A percentile compares a stretch with the other conserved stretches of the same genome.
These are phyloP conservation scores for Alternaria sp. DNA, from an alignment of 2,329 filamentous ascomycete species.

Conservation along the genomic window DNA sequence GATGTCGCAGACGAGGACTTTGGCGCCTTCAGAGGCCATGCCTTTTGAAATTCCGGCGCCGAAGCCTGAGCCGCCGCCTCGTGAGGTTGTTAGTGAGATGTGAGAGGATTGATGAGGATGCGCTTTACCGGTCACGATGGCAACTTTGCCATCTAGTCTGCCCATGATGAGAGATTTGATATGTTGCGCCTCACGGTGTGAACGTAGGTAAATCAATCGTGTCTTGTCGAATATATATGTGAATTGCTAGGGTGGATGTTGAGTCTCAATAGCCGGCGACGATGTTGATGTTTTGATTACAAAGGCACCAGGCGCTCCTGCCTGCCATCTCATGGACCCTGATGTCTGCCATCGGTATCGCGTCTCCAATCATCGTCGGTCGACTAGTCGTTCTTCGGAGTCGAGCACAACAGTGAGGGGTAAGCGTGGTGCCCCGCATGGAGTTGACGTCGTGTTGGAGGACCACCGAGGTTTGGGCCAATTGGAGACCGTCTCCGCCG, in stretches of 20 bases:
- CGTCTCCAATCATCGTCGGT: constrained; percentile 11
- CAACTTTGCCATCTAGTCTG: constrained; percentile 60
- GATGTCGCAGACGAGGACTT: constrained; percentile 68
- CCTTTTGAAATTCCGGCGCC: constrained; percentile 66
- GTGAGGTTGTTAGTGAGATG: constrained; percentile 2
- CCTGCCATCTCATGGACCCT: neutral
- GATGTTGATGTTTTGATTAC: constrained; percentile 6
- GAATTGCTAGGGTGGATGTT: neutral
- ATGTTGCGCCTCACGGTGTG: neutral
- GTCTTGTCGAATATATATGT: neutral
- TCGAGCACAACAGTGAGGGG: constrained; percentile 20
- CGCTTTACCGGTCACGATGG: constrained; percentile 60
- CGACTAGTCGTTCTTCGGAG: constrained; percentile 4
- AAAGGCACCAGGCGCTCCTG: neutral
- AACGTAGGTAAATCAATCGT: too few relatives aligned
- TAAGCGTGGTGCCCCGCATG: constrained; percentile 15
- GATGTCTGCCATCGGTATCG: neutral
- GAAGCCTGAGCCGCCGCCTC: constrained; percentile 67
- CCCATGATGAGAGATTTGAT: constrained; percentile 35
- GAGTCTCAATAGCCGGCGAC: neutral
- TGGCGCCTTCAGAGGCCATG: constrained; percentile 65
- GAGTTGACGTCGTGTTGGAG: constrained; percentile 16
- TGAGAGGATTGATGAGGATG: constrained; percentile 5
- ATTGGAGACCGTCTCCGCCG: constrained; percentile 13
- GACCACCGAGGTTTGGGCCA: constrained; percentile 18